These are phyloP conservation scores for Podospora didyma DNA, from an alignment of 495 filamentous ascomycete species.

Conservation along the genomic window DNA sequence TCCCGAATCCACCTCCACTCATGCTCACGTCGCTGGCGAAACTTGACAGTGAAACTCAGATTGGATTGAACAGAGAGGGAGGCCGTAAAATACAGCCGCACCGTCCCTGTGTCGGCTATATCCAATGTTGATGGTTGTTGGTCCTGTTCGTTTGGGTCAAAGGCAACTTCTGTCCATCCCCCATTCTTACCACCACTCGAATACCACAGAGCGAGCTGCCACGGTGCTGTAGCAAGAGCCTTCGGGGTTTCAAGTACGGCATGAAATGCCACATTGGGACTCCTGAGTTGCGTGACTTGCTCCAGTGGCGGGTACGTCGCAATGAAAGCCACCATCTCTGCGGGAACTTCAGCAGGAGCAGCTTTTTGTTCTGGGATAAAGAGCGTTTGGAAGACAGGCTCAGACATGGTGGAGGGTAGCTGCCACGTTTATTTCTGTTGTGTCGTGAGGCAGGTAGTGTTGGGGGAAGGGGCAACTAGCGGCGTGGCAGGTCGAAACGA, in stretches of 20 bases:
- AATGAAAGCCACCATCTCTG: conserved; percentile 29
- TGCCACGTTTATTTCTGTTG: too few relatives aligned
- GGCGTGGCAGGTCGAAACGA: not conserved
- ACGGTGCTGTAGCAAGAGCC: conserved; percentile 51
- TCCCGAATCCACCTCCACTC: conserved; percentile 77
- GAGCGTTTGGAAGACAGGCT: conserved; percentile 17
- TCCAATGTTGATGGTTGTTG: conserved; percentile 35
- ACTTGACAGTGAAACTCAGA: conserved; percentile 72
- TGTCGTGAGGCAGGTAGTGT: too few relatives aligned
- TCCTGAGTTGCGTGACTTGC: conserved; percentile 58
- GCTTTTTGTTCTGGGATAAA: conserved; percentile 19
- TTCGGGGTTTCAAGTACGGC: conserved; percentile 67
- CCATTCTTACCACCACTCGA: conserved; percentile 41
- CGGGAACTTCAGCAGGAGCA: not conserved
- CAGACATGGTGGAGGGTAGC: not conserved
- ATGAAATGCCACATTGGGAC: conserved; percentile 53
- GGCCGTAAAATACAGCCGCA: conserved; percentile 43
- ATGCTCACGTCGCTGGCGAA: conserved; percentile 49
- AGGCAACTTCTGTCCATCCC: conserved; percentile 46
- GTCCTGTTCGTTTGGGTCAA: conserved; percentile 37
- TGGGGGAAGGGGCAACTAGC: not conserved
- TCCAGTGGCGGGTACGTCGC: conserved; percentile 62
- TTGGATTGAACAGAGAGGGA: conserved; percentile 38
- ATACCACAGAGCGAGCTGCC: conserved; percentile 78
- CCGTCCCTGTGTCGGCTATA: conserved; percentile 22